Evolutionary conservation across 2,329 filamentous ascomycete species (phyloP).

Genomic region (Penicillium sclerotigenum): DNA sequence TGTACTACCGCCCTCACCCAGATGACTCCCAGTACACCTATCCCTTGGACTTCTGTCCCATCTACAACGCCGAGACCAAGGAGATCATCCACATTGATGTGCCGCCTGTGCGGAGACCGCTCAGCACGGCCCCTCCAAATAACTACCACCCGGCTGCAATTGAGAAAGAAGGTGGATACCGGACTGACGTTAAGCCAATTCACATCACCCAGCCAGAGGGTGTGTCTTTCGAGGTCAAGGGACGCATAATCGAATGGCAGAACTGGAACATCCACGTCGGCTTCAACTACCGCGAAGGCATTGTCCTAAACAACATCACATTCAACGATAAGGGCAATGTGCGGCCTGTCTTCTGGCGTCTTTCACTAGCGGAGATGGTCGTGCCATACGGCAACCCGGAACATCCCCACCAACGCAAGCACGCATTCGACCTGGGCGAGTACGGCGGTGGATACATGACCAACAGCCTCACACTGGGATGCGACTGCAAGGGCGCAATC

Average conservation of each 20-base stretch:
- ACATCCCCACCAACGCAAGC: constrained; percentile 49
- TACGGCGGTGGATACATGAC: constrained; percentile 51
- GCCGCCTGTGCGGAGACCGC: constrained; percentile 69
- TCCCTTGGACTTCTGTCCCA: constrained; percentile 90
- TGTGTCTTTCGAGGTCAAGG: constrained; percentile 76
- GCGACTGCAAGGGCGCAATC: constrained; percentile 58
- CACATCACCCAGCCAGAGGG: constrained; percentile 86
- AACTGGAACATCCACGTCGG: constrained; percentile 92
- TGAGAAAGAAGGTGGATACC: constrained; percentile 70
- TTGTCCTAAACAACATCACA: constrained; percentile 84
- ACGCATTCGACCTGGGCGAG: constrained; percentile 48
- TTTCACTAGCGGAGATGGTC: constrained; percentile 91
- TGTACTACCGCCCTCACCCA: constrained; percentile 86
- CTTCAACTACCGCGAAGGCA: constrained; percentile 91
- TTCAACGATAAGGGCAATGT: constrained; percentile 79
- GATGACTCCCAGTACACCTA: constrained; percentile 90
- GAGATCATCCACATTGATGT: constrained; percentile 81
- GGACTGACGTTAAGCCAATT: constrained; percentile 77
- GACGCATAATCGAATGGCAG: constrained; percentile 77
- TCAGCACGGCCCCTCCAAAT: constrained; percentile 68
- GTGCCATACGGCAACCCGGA: constrained; percentile 64
- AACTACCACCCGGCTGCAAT: constrained; percentile 77
- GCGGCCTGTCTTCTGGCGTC: constrained; percentile 79
- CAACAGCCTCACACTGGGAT: constrained; percentile 46
- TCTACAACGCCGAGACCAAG: constrained; percentile 77